phyloP scores from a whole-genome alignment of 2,329 filamentous ascomycete genomes.

The Fonsecaea nubica region DNA sequence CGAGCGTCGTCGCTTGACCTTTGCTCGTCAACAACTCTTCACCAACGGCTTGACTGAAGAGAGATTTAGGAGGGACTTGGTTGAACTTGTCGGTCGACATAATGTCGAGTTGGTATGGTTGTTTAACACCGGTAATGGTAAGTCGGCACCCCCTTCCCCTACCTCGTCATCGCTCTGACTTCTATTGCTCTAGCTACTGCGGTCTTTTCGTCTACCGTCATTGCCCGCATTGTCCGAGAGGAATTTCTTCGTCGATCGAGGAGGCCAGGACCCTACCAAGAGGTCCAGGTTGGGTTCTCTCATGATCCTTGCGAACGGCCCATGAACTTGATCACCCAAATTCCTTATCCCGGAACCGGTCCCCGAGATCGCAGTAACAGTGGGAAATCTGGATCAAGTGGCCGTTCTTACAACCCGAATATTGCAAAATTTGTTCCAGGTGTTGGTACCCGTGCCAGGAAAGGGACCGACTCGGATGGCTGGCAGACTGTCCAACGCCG shows the following conservation, averaged over 20 bases:
- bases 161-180: slow-evolving; percentile 13
- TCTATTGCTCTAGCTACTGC: slow-evolving; percentile 44
- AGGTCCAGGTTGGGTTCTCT: slow-evolving; percentile 47
- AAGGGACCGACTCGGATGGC: slow-evolving; percentile 34
- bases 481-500: slow-evolving; percentile 37
- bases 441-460: slow-evolving; percentile 24
- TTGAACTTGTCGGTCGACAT: slow-evolving; percentile 43
- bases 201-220: slow-evolving; percentile 47
- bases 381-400: slow-evolving; percentile 29
- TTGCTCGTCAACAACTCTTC: slow-evolving; percentile 50
- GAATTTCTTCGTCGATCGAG: slow-evolving; percentile 44
- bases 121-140: slow-evolving; percentile 53
- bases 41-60: slow-evolving; percentile 44
- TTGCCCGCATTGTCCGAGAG: slow-evolving; percentile 46
- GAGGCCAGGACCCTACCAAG: slow-evolving; percentile 43
- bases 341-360: slow-evolving; percentile 30
- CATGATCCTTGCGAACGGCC: slow-evolving; percentile 51
- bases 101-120: slow-evolving; percentile 52
- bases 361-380: slow-evolving; percentile 33
- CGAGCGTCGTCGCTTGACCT: slow-evolving; percentile 52
- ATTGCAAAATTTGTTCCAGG: slow-evolving; percentile 32
- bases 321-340: slow-evolving; percentile 44
- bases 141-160: slow-evolving; percentile 30
- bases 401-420: slow-evolving; percentile 31
- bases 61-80: slow-evolving; percentile 47